Base-by-base conservation (phyloP, 371 early-diverging fungal genomes). In the Rhizopus stolonifer region DNA sequence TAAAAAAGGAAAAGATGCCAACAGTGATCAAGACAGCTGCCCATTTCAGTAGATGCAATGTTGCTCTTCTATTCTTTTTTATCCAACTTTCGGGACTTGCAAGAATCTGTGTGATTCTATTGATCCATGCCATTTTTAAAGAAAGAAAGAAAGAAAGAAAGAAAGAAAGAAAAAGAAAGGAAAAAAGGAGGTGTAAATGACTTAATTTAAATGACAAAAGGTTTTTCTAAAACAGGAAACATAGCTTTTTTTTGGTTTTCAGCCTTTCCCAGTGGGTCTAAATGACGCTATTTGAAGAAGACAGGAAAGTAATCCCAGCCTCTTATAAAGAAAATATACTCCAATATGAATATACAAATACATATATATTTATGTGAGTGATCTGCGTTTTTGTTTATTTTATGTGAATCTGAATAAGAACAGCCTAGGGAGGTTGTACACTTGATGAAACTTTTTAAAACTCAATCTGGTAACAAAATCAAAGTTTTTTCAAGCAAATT, bases 1-100 rank as follows among this genome's bases (percentile, higher is more conserved):
- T 49, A 39, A 62, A 57, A 31, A 62, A 62, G 6, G 63, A 57
- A 6, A 57, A 48, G 15, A 39, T 45, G 10, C 33, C 46, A 5
- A 62, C n/a, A n/a, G 48, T 24, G 14, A 17, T 36, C 3, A 49
- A 24, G 19, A 24, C 4, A 7, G 56, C 43, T n/a, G 33, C 34
- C 17, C 52, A 57, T 23, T 62, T 62, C 7, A 57, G 17, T 10
- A 56, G 17, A 39, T 53, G 48, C 26, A 45, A 21, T 11, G 53
- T 44, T 5, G 43, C 14, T 33, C 63, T 47, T 23, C 48, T 56
- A n/a, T 62, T 57, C n/a, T 43, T 48, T 18, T 53, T 57, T 13
- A 57, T 39, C 58, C 63, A 62, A 33, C 22, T 49, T 22, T 17
- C 46, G 1, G 22, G 13, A 38, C 49, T 48, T 10, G 24, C 54